phyloP scores from a whole-genome alignment of 352 stramenopile genomes.

The Elongisporangium prolatum region DNA sequence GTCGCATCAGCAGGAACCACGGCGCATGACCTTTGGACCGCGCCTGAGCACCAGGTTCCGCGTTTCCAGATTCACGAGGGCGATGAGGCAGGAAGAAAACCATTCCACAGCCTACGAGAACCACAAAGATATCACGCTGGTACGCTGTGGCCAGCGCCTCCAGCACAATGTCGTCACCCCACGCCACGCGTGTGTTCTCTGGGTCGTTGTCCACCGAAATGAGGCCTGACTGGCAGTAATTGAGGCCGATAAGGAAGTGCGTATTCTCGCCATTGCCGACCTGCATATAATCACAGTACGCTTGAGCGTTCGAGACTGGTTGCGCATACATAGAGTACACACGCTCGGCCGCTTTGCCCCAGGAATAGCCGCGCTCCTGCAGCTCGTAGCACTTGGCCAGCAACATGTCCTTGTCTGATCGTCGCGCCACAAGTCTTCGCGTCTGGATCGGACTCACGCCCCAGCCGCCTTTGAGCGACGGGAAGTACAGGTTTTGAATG shows the following conservation, averaged over 20 bases:
- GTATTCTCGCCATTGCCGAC: constrained; percentile 70
- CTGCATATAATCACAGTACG: constrained; percentile 86
- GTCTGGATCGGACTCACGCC: constrained; percentile 81
- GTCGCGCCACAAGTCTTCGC: constrained; percentile 64
- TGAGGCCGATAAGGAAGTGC: constrained; percentile 77
- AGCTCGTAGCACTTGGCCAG: constrained; percentile 74
- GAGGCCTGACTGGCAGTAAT: constrained; percentile 72
- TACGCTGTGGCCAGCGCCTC: constrained; percentile 83
- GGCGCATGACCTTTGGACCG: constrained; percentile 75
- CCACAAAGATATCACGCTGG: constrained; percentile 86
- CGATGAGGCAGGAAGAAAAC: constrained; percentile 88
- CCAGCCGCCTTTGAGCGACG: constrained; percentile 76
- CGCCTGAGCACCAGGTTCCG: constrained; percentile 30
- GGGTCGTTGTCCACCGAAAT: constrained; percentile 81
- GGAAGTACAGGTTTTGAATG: constrained; percentile 85
- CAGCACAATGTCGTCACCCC: constrained; percentile 83
- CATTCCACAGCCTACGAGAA: constrained; percentile 81
- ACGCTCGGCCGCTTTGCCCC: constrained; percentile 66
- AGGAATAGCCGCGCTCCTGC: constrained; percentile 75
- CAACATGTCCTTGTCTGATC: constrained; percentile 67
- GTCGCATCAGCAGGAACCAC: constrained; percentile 87
- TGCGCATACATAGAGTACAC: constrained; percentile 74
- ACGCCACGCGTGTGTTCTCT: constrained; percentile 75
- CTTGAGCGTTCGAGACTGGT: constrained; percentile 62
- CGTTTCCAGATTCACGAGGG: constrained; percentile 22